Base-by-base conservation (phyloP, 106 monocot species). In the Hemerocallis citrina region DNA sequence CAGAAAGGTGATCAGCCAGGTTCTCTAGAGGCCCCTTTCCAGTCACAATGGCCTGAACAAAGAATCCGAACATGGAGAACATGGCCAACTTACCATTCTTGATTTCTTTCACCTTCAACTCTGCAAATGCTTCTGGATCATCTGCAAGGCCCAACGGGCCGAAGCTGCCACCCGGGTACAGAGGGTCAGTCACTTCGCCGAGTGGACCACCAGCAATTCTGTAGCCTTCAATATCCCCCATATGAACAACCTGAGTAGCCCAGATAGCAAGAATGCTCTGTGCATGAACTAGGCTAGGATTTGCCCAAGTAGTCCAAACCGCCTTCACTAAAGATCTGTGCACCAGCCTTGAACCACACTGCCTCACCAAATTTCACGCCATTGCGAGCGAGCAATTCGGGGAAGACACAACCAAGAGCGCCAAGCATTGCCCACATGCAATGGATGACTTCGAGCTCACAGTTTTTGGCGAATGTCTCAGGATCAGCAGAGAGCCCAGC, bases 31-130 rank as follows among this genome's bases (percentile, higher is more conserved):
- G 70, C 6, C 70, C 70, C 51, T 69, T 69, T 12, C 69, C 69
- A 30, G 69, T 69, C 3, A 69, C 69, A 8, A 69, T 60, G 45
- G 69, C 69, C 34, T 69, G 69, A 14, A 72, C 79, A 40, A 74
- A 79, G 60, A 79, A 79, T 6, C 79, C 79, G 33, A 79, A 79
- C 79, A 79, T 74, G 43, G 79, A 79, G 69, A 79, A n/a, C n/a
- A n/a, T n/a, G n/a, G n/a, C n/a, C n/a, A n/a, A n/a, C n/a, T n/a
- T n/a, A n/a, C n/a, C n/a, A 79, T 81, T 81, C 81, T 81, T 81
- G 31, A 81, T 38, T 71, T 81, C 81, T 71, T 81, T 81, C 63
- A 81, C 75, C 72, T 81, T 81, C 33, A 81, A 63, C 75, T 81
- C 81, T 4, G 75, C 81, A 39, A 81, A 81, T 21, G 81, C 81